These are phyloP conservation scores for Pneumocystis wakefieldiae DNA, from an alignment of 1,139 yeast genomes.

Conservation along the genomic window DNA sequence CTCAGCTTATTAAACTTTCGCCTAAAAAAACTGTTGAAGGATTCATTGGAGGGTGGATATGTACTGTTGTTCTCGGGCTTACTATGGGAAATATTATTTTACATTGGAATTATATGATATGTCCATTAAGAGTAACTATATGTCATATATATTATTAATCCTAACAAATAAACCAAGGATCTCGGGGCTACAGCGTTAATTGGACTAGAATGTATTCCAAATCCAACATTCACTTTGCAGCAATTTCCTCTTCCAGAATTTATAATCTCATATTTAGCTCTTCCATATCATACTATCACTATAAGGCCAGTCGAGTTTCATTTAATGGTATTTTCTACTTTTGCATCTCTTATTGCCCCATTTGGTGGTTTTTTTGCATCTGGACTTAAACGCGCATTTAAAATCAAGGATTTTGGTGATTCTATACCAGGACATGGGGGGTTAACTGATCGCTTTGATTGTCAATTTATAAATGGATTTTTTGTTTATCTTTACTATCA, in stretches of 20 bases:
- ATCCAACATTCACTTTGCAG: constrained; percentile 75
- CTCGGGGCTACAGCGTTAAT: constrained; percentile 44
- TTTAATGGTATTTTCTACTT: constrained; percentile 69
- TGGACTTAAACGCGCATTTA: constrained; percentile 92
- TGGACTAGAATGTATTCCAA: constrained; percentile 60
- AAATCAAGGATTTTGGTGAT: constrained; percentile 83
- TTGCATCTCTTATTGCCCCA: constrained; percentile 95
- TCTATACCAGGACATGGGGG: constrained; percentile 98
- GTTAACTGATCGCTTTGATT: constrained; percentile 90
- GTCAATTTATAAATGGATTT: constrained; percentile 96
- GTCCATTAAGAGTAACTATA: constrained; percentile 47
- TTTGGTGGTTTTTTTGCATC: constrained; percentile 98
- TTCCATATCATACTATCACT: constrained; percentile 32
- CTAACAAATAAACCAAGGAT: constrained; percentile 24
- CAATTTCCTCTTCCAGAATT: constrained; percentile 49
- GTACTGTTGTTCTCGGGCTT: constrained; percentile 66
- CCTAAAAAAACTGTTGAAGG: constrained; percentile 98
- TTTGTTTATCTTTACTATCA: constrained; percentile 85
- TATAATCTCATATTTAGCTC: constrained; percentile 36
- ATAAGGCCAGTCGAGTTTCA: constrained; percentile 84
- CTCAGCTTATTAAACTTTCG: constrained; percentile 81
- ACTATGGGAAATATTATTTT: constrained; percentile 49
- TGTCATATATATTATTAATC: background rate
- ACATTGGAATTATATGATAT: constrained; percentile 59
- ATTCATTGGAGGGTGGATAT: constrained; percentile 92